Base-by-base conservation (phyloP, 306 rosid genomes). In the Citrullus mucosospermus region DNA sequence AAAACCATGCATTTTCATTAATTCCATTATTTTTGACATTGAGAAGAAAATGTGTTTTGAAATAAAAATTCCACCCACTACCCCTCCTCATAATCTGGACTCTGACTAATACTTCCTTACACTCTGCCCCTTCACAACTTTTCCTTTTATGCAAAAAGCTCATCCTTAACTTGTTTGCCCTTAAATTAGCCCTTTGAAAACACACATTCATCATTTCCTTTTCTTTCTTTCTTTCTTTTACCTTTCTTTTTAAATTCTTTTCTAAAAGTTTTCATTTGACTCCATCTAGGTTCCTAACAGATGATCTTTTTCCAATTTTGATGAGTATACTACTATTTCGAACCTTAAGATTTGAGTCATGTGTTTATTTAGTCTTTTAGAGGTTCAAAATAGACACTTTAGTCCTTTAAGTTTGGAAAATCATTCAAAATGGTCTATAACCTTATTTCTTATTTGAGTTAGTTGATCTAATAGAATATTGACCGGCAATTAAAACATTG, bases 31-130 rank as follows among this genome's bases (percentile, higher is more conserved):
- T 25, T 25, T 53, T 48, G 17, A 48, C 20, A 5, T 53, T 16
- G 0, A 53, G 16, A 15, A n/a, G 3, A 57, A 65, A 11, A 62
- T 56, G 6, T 20, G 67, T 30, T 61, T 15, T 39, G 12, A 1
- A 63, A 34, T 2, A 18, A n/a, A 70, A 20, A 12, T 48, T 48
- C n/a, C 76, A 25, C 3, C 12, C 39, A 25, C 13, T 70, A 12
- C 76, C 76, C 75, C 28, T 70, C 76, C 76, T 70, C 76, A 25
- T 50, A 70, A 70, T 70, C 76, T 70, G 76, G 20, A 48, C 76
- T 70, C 38, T 70, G 39, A 68, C 54, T 44, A 70, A 70, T 18
- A 70, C 76, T 46, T 69, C 54, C 73, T 66, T 66, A 66, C 14
- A 66, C 50, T 39, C 28, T 32, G 10, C 28, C 54, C 48, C 48